A percentile compares a stretch with the other conserved stretches of the same genome.
Conservation (phyloP, 1,284 basidiomycete species). For the Papiliotrema flavescens region DNA sequence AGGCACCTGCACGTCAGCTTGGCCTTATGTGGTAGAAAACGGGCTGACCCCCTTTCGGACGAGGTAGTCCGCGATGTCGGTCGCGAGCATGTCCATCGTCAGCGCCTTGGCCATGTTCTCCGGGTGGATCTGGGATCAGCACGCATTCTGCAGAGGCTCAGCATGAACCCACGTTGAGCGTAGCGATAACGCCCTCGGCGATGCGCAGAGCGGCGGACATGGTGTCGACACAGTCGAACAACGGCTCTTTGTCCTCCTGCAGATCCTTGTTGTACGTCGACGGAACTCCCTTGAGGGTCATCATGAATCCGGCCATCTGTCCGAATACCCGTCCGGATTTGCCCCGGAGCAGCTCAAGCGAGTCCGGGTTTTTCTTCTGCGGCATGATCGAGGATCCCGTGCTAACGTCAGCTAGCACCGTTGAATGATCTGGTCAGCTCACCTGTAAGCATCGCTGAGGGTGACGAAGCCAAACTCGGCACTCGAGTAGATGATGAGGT, state of each 20-base stretch:
- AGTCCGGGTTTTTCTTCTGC: conserved; percentile 99
- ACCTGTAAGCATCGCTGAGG: conserved; percentile 95
- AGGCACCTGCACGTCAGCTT: conserved; percentile 55
- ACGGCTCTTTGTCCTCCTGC: conserved; percentile 96
- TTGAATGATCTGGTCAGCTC: conserved; percentile 13
- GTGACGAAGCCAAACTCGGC: conserved; percentile 95
- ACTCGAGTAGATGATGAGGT: conserved; percentile 92
- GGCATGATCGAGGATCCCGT: conserved; percentile 99
- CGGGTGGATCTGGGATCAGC: conserved; percentile 64
- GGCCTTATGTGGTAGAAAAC: background rate
- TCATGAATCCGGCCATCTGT: conserved; percentile 96
- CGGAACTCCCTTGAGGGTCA: conserved; percentile 94
- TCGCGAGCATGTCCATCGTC: conserved; percentile 96
- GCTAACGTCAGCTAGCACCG: conserved; percentile 49
- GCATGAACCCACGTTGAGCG: conserved; percentile 62
- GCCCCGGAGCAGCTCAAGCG: conserved; percentile 87
- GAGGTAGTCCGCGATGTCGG: conserved; percentile 95
- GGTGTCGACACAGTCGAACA: conserved; percentile 92
- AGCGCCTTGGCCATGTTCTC: conserved; percentile 85
- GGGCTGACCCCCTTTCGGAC: conserved; percentile 74
- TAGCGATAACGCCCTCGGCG: conserved; percentile 89
- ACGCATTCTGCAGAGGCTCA: background rate
- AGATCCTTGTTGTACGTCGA: conserved; percentile 99
- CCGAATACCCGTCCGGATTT: conserved; percentile 94
- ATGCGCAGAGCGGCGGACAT: conserved; percentile 86